Evolutionary conservation across 306 rosid genomes (phyloP), one percentile per base, ranked within the genome.

Genomic region (Oemleria cerasiformis): DNA sequence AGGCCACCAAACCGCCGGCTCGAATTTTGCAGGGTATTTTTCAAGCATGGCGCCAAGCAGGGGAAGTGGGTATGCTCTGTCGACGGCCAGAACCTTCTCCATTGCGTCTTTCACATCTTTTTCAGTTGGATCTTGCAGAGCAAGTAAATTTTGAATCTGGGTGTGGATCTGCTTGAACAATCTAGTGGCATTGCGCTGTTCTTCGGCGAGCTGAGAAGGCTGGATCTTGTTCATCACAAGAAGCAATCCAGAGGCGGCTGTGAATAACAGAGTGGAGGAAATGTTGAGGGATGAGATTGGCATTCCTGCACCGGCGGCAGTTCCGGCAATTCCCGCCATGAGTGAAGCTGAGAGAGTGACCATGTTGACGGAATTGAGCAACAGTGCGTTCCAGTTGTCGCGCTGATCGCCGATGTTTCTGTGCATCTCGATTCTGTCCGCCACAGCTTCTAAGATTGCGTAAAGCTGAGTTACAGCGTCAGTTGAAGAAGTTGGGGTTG

Each of bases 1-100:
- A 68, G 97, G 91, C 98, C 96, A 92, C 98, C 98, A 92, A 42
- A 61, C 77, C 14, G 96, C 92, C 0, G 90, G 92, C 68, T 88
- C 88, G n/a, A 71, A 80, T 1, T 70, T 80, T 11, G 69, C 11
- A 0, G 96, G 98, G 50, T 78, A 86, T 49, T 92, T 92, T n/a
- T 90, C 95, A 50, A 90, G 80, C 98, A 92, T 92, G 0, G 56
- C 82, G 14, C 98, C 98, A 5, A 92, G 66, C 23, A 90, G 19
- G 0, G 96, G 91, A 78, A 92, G 96, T 12, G 98, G 98, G 77
- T 76, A 90, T 1, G 92, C 98, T 77, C 45, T 83, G 80, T 92
- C 98, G 1, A 92, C 77, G 0, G 92, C 89, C 73, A 92, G 73
- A 58, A 90, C 83, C 65, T 75, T 86, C 19, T 81, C 86, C 81